Evolutionary conservation across 169 alveolate species (phyloP), one percentile per base, ranked within the genome.

Genomic region (Cryptosporidium felis): DNA sequence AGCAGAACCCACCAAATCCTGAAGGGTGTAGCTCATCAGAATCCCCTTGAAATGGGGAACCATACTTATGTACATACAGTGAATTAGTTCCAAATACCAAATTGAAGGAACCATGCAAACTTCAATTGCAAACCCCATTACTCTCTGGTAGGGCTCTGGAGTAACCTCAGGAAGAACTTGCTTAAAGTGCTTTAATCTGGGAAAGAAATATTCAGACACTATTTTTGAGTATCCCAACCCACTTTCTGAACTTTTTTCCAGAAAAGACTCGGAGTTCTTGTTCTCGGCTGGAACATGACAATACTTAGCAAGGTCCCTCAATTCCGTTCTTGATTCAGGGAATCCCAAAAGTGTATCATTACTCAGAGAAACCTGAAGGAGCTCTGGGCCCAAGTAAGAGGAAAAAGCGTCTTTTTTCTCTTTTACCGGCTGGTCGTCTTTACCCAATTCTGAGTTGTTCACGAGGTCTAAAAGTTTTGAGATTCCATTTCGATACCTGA

Each of bases 71-170:
- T 46, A 46, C 46, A 65, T 44, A 47, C 62, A 46, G 49, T 30
- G 5, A 10, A 46, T 30, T 47, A 46, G 34, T 42, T 65, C 81
- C 32, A 65, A 10, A n/a, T 26, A 12, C 63, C 62, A 65, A 38
- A 65, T 18, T 26, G 38, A 30, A 3, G 63, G 62, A 0, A 65
- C 14, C 49, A 65, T 44, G 8, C 34, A 45, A 46, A 45, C 42
- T 16, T 65, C 81, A 14, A 63, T 63, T 18, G 81, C 47, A 65
- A 45, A 65, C n/a, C 62, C 59, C 60, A 46, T 21, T n/a, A 65
- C n/a, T 49, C 81, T 65, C 49, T 46, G 81, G 30, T 26, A 65
- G 0, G 63, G 63, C 9, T 65, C 81, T 46, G 23, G 62, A 45
- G 81, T 34, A 36, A 46, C 12, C 36, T 28, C 21, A 26, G 44